Evolutionary conservation across 2,329 filamentous ascomycete genomes (phyloP).

Genomic region (Cladosporium sp.): DNA sequence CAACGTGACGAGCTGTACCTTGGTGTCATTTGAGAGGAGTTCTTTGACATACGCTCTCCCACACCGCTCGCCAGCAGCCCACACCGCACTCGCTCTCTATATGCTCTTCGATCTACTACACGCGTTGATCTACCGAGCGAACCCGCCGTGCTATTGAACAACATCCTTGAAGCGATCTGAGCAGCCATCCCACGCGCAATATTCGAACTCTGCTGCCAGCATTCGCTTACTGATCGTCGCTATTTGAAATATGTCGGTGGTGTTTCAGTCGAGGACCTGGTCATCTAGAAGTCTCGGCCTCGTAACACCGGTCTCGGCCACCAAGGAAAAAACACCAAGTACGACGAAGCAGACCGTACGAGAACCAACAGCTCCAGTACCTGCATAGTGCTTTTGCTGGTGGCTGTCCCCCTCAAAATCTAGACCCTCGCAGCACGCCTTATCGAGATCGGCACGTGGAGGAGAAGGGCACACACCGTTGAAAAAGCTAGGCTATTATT

Average conservation of each 20-base stretch:
- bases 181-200: too few relatives aligned
- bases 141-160: too few relatives aligned
- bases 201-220: too few relatives aligned
- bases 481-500: neutral
- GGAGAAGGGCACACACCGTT: neutral
- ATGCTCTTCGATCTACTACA: too few relatives aligned
- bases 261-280: neutral
- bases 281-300: neutral
- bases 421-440: constrained; percentile 4
- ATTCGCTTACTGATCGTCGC: neutral
- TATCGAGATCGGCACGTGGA: neutral
- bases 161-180: too few relatives aligned
- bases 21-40: too few relatives aligned
- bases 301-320: neutral
- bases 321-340: neutral
- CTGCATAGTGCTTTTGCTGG: neutral
- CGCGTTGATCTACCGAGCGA: too few relatives aligned
- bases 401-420: neutral
- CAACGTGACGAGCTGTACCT: neutral
- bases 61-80: too few relatives aligned
- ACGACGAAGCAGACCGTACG: neutral
- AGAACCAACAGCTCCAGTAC: neutral
- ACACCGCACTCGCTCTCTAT: too few relatives aligned
- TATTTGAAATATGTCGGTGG: neutral
- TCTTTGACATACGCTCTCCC: too few relatives aligned